A percentile compares a stretch with the other conserved stretches of the same genome.
Conservation (phyloP, 345 rosid species). For the Excoecaria cochinchinensis region DNA sequence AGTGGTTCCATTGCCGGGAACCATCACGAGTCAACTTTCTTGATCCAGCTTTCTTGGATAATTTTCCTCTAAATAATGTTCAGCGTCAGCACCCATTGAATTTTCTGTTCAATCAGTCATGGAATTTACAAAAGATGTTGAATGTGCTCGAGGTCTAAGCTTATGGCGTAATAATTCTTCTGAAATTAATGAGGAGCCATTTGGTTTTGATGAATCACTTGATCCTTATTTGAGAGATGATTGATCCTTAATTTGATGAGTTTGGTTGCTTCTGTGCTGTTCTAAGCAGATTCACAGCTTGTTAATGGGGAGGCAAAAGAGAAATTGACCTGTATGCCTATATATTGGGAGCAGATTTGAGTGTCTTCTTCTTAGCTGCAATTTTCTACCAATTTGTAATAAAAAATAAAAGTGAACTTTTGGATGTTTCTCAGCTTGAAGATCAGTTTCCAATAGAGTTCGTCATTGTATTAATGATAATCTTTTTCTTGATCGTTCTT, state of each 20-base stretch:
- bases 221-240: too few species aligned
- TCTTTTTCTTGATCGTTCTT: slow-evolving; percentile 92
- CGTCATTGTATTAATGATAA: slow-evolving; percentile 78
- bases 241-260: too few species aligned
- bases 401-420: slow-evolving; percentile 84
- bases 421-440: slow-evolving; percentile 93
- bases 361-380: slow-evolving; percentile 81
- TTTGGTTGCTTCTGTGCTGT: too few species aligned
- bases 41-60: slow-evolving; percentile 59
- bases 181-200: slow-evolving; percentile 68
- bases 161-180: slow-evolving; percentile 67
- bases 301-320: slow-evolving; percentile 94
- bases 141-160: slow-evolving; percentile 56
- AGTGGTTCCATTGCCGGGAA: too few species aligned
- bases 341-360: slow-evolving; percentile 88
- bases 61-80: slow-evolving; percentile 51
- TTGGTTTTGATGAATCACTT: too few species aligned
- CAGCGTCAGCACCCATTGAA: slow-evolving; percentile 49
- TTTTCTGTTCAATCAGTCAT: slow-evolving; percentile 28
- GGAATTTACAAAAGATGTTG: slow-evolving; percentile 38
- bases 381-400: slow-evolving; percentile 83
- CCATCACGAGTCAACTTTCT: slow-evolving; percentile 37
- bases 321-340: slow-evolving; percentile 94
- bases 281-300: too few species aligned
- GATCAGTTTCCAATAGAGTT: slow-evolving; percentile 93